Conservation (phyloP, 345 rosid genomes). For the Pugionium dolabratum region DNA sequence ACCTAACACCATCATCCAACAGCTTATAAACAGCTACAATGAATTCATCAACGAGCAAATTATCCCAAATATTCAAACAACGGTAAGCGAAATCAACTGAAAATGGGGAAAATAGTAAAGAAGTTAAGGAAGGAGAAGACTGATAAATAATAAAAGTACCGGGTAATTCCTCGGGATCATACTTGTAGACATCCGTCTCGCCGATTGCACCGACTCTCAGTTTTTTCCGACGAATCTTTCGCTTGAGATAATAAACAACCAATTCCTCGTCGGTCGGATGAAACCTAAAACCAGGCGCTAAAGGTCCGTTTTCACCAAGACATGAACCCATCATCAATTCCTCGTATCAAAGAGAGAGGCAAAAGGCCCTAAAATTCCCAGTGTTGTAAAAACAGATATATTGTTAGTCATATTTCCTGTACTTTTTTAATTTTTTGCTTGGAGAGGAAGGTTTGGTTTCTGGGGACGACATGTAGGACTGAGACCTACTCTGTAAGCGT, state of each 20-base stretch:
- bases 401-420: too few species aligned
- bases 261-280: conserved; percentile 97
- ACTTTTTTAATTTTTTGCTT: conserved; percentile 5
- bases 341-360: not conserved
- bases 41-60: too few species aligned
- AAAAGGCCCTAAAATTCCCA: too few species aligned
- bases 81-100: too few species aligned
- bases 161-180: conserved; percentile 91
- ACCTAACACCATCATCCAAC: too few species aligned
- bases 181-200: conserved; percentile 85
- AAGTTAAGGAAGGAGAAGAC: not conserved
- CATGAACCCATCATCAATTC: conserved; percentile 4
- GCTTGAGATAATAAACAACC: conserved; percentile 69
- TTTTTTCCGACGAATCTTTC: conserved; percentile 66
- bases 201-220: conserved; percentile 60
- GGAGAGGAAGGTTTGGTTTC: conserved; percentile 32
- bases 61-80: too few species aligned
- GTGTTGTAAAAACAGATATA: too few species aligned
- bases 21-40: too few species aligned
- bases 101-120: too few species aligned
- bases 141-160: conserved; percentile 41
- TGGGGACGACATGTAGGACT: not conserved
- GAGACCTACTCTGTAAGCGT: not conserved
- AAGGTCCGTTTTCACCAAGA: conserved; percentile 37
- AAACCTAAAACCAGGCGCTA: conserved; percentile 95